Evolutionary conservation across 805 yeast genomes (phyloP), one percentile per base, ranked within the genome.

Genomic region (Hanseniaspora singularis): DNA sequence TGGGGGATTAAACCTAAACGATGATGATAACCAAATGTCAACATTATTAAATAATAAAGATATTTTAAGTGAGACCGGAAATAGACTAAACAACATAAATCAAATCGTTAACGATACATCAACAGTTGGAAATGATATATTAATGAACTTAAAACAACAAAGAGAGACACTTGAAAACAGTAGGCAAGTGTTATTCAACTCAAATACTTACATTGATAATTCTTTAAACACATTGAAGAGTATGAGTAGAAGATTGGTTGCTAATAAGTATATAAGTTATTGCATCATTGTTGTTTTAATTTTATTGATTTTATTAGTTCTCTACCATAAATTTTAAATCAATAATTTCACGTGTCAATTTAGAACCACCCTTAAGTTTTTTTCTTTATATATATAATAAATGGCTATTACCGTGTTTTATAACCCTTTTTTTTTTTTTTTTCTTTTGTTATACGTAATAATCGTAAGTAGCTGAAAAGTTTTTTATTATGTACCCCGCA

Each of bases 81-180:
- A 88, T 52, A 73, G 95, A 55, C 70, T 92, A 40, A 72, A 81
- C 50, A 96, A 92, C 39, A 81, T 92, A 18, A 94, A 89, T 52
- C 72, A 96, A 54, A 70, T 87, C 2, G 98, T 97, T 6, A 68
- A 82, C 44, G 98, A 92, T 55, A 87, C 98, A 0, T 98, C 92
- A 63, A 71, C 72, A 27, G 77, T 92, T 43, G 98, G 98, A 1
- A 85, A 96, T 12, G 81, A 82, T 53, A 92, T 92, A 44, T 72
- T 92, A 65, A 78, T 77, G 55, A 95, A 89, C 60, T 68, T 92
- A 53, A 72, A 96, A 51, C 80, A 95, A 22, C 98, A 92, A 66
- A 71, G 98, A 50, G 98, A 92, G 57, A 96, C 94, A 58, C 74
- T 92, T 37, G 68, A 76, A 46, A 86, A 88, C 55, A 77, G 95